Percentiles rank a stretch among this genome's conserved stretches.
Conservation (phyloP, 2,329 filamentous ascomycete species). For the Penicillium expansum region DNA sequence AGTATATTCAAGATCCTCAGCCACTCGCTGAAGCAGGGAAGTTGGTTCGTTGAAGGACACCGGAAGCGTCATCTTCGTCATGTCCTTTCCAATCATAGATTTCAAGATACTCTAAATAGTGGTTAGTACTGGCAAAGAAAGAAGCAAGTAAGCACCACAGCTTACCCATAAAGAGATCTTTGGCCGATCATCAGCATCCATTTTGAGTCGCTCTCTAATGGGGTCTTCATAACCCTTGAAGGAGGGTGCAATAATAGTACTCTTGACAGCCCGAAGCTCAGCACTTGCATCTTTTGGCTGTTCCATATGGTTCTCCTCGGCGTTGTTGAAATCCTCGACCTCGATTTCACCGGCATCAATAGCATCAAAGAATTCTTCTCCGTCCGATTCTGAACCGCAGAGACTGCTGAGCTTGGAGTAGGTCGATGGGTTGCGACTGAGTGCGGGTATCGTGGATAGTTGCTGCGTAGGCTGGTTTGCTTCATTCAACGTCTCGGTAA, state of each 20-base stretch:
- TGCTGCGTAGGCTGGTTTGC: conserved; percentile 13
- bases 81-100: conserved; percentile 99
- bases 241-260: conserved; percentile 67
- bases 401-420: conserved; percentile 70
- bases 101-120: conserved; percentile 77
- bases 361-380: conserved; percentile 96
- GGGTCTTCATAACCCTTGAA: conserved; percentile 93
- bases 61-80: conserved; percentile 99
- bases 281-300: conserved; percentile 40
- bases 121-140: conserved; percentile 5
- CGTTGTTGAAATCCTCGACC: conserved; percentile 57
- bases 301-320: conserved; percentile 48
- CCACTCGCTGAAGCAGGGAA: conserved; percentile 87
- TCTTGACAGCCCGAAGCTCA: conserved; percentile 49
- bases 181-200: conserved; percentile 88
- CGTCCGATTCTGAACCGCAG: conserved; percentile 72
- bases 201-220: conserved; percentile 71
- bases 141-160: background rate
- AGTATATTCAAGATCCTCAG: conserved; percentile 97
- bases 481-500: conserved; percentile 11
- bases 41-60: conserved; percentile 99
- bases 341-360: conserved; percentile 91
- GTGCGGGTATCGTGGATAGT: conserved; percentile 14
- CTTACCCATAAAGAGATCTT: conserved; percentile 95
- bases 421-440: conserved; percentile 61